Base-by-base conservation (phyloP, 2,329 filamentous ascomycete species). In the Neospermospora avenae region DNA sequence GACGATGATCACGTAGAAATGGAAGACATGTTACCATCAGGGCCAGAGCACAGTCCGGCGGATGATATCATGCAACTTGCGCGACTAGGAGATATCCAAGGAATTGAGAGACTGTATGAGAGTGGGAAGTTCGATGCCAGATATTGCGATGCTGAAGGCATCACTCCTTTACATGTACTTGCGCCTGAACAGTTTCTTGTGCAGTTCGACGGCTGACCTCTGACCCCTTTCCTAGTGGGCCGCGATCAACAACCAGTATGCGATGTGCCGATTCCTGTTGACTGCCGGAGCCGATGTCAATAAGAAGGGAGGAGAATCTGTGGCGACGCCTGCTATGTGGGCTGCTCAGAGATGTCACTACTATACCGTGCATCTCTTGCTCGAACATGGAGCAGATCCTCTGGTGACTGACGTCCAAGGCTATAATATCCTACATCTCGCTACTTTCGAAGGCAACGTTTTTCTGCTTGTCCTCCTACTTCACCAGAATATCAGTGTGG, bases 201-300 rank as follows among this genome's bases (percentile, higher is more conserved):
- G n/a, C 3, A n/a, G n/a, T 18, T 31, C 28, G 20, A 18, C 18
- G 37, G 55, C 20, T 13, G 11, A 18, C 35, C 3, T 46, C 55
- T 65, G 25, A 62, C 42, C 28, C 16, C 24, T 46, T 60, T 67
- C 14, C 56, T 73, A 99, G 91, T 99, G 95, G 95, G 95, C 95
- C 49, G 91, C 96, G 39, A 98, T 99, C 75, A 99, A 99, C 78
- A 98, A 98, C 73, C 95, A 97, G 74, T 96, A 93, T 78, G 90
- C 91, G 67, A 92, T 98, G 80, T 97, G 93, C 83, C 93, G 95
- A 75, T 97, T 96, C 76, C 86, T 99, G 46, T 84, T 99, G 73
- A 90, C 89, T 66, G 80, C 80, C 52, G 72, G 71, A 20, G 95
- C 93, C 71, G 89, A 96, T 72, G 89, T 98, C 70, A 98, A 99